Conservation (phyloP, 2,329 filamentous ascomycete genomes). For the Cytospora schulzeri region DNA sequence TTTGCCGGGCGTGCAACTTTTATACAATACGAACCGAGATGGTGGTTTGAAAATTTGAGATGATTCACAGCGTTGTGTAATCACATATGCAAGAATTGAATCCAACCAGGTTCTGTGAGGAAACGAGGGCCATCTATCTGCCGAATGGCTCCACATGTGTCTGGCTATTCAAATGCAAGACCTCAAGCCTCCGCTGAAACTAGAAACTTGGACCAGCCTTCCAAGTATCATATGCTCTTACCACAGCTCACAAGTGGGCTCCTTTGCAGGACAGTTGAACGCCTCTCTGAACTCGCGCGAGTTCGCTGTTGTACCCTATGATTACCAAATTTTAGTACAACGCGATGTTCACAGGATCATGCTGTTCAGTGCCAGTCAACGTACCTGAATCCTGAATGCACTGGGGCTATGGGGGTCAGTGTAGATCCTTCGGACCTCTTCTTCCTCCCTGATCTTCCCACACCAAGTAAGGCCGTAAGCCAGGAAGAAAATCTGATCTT, state of each 20-base stretch:
- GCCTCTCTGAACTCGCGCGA: slow-evolving; percentile 68
- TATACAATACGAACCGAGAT: too few relatives aligned
- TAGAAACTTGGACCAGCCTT: too few relatives aligned
- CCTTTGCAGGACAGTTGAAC: slow-evolving; percentile 65
- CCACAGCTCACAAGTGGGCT: slow-evolving; percentile 72
- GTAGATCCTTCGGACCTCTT: slow-evolving; percentile 59
- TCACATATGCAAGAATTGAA: too few relatives aligned
- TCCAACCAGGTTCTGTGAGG: too few relatives aligned
- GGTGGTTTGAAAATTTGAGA: too few relatives aligned
- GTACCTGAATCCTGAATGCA: slow-evolving; percentile 59
- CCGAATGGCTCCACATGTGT: too few relatives aligned
- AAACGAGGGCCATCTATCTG: too few relatives aligned
- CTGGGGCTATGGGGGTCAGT: slow-evolving; percentile 68
- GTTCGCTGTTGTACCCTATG: slow-evolving; percentile 60
- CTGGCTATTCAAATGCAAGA: too few relatives aligned
- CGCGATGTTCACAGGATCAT: background rate
- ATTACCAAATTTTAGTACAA: background rate
- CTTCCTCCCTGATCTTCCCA: slow-evolving; percentile 61
- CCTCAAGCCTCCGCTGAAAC: too few relatives aligned
- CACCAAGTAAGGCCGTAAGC: slow-evolving; percentile 69
- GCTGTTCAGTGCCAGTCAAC: background rate
- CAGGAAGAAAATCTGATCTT: slow-evolving; percentile 72
- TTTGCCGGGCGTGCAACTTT: too few relatives aligned
- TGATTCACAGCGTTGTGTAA: too few relatives aligned
- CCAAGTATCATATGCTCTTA: slow-evolving; percentile 37